Conservation (phyloP, 2,329 filamentous ascomycete species). For the Aphanoascus verrucosus region DNA sequence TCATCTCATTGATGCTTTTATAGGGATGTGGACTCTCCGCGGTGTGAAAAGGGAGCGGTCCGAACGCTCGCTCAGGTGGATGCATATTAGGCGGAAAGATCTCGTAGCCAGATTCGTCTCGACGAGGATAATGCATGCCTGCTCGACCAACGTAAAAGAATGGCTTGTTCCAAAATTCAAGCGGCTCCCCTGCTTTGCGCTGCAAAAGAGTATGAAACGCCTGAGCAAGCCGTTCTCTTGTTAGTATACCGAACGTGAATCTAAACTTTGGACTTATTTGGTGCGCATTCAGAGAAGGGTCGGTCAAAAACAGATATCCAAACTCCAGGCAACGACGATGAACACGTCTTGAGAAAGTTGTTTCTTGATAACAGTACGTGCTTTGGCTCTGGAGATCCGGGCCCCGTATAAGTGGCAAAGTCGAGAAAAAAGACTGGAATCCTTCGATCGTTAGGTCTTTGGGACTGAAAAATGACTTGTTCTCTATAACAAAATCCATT, state of each 20-base stretch:
- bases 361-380: conserved; percentile 56
- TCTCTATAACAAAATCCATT: background rate
- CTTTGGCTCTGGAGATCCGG: background rate
- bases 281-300: conserved; percentile 17
- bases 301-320: conserved; percentile 48
- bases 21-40: conserved; percentile 11
- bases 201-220: conserved; percentile 7
- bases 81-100: conserved; percentile 26
- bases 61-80: conserved; percentile 20
- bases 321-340: conserved; percentile 56
- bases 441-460: background rate
- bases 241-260: conserved; percentile 21
- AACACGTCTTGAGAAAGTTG: conserved; percentile 60
- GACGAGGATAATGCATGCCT: conserved; percentile 52
- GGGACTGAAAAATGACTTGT: background rate
- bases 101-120: conserved; percentile 29
- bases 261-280: conserved; percentile 20
- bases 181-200: conserved; percentile 12
- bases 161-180: conserved; percentile 19
- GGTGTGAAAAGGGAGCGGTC: conserved; percentile 16
- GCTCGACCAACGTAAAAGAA: conserved; percentile 48
- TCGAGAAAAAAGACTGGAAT: background rate
- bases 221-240: conserved; percentile 11
- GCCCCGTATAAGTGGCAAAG: background rate
- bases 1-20: conserved; percentile 22